Evolutionary conservation across 2,329 filamentous ascomycete genomes (phyloP), one percentile per base, ranked within the genome.

Genomic region (Cercospora sp.): DNA sequence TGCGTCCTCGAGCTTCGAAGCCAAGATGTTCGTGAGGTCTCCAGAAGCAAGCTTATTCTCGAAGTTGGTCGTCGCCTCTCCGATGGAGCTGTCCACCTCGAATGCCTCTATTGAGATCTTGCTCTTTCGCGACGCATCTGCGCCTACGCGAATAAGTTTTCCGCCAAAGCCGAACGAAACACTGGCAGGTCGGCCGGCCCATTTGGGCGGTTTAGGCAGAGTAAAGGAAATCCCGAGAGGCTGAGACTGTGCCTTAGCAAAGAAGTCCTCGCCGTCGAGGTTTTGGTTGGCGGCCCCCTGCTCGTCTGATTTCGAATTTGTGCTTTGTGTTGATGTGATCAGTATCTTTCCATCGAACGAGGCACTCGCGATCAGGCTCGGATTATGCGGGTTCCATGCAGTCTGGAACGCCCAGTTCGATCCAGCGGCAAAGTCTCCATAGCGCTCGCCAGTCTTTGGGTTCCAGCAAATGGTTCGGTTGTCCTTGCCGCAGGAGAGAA

Each of bases 381-480:
- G 94, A 79, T 99, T 97, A 73, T 92, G 89, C 31, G 95, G 95
- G 79, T 97, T 94, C 86, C 96, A 98, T 70, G 90, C 88, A 5
- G 95, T 97, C 78, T 94, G 90, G 84, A 99, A 99, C 5, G 94
- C 97, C 94, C 95, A 99, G 80, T 98, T 99, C n/a, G 94, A 97
- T 64, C 97, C 94, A 75, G 97, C 93, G 4, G 94, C 94, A 77
- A 98, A 94, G 80, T 98, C 94, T 72, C 96, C 95, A 71, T 93
- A 91, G 12, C 88, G 85, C 77, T 95, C 89, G 63, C 94, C 94
- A 2, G 91, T 97, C 76, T 95, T 91, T 1, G 95, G 93, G 80
- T 98, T 98, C 95, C 96, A 99, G 69, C 95, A 89, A 69, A 99
- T 87, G 2, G 94, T 97, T 74, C 92, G 89, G 78, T 98, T 98